phyloP scores from a whole-genome alignment of 768 basidiomycete species.

The Pleurotus sapidus region DNA sequence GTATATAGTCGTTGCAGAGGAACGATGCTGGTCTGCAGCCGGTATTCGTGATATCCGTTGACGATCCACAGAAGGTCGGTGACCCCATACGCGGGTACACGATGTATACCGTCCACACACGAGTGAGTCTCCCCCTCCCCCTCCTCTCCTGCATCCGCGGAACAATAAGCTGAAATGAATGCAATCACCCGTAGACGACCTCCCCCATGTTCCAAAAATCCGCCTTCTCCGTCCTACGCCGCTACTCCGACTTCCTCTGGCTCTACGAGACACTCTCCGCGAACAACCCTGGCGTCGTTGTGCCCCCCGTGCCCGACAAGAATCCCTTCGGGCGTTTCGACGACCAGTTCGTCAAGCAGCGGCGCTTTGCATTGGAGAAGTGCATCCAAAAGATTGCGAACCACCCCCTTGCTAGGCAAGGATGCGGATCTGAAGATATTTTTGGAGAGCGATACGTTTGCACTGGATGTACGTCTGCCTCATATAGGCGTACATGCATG shows the following conservation, averaged over 20 bases:
- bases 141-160: background rate
- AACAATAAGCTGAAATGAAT: background rate
- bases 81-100: constrained; percentile 92
- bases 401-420: constrained; percentile 87
- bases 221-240: constrained; percentile 89
- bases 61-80: constrained; percentile 97
- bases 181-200: constrained; percentile 55
- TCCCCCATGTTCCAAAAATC: constrained; percentile 82
- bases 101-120: constrained; percentile 94
- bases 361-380: constrained; percentile 80
- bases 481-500: background rate
- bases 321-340: constrained; percentile 92
- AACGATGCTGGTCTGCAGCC: constrained; percentile 55
- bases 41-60: constrained; percentile 85
- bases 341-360: constrained; percentile 85
- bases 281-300: constrained; percentile 96
- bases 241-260: constrained; percentile 98
- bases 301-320: constrained; percentile 97
- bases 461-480: constrained; percentile 69
- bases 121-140: constrained; percentile 41
- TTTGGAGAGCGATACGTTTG: constrained; percentile 90
- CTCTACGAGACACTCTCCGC: constrained; percentile 81
- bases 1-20: constrained; percentile 10
- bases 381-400: constrained; percentile 92
- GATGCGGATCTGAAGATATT: constrained; percentile 89